These are phyloP conservation scores for Jackrogersella multiformis DNA, from an alignment of 495 filamentous ascomycete species.

Conservation along the genomic window DNA sequence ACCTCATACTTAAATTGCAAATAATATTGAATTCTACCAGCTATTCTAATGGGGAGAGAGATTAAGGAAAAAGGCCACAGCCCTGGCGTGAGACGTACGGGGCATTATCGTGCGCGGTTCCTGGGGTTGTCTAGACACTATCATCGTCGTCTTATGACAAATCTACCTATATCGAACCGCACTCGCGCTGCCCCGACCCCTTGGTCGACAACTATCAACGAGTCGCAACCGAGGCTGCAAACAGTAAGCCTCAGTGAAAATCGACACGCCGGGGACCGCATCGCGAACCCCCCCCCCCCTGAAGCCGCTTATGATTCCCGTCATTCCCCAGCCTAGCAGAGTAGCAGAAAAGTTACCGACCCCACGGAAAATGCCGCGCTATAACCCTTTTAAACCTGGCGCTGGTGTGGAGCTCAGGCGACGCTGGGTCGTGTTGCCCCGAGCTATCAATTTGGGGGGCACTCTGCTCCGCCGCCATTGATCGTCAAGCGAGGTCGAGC, in stretches of 20 bases:
- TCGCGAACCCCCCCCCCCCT: constrained; percentile 39
- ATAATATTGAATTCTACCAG: neutral
- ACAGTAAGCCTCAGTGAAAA: constrained; percentile 36
- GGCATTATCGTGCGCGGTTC: constrained; percentile 9
- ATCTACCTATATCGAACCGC: constrained; percentile 22
- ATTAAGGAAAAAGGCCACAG: constrained; percentile 13
- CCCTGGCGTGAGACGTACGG: constrained; percentile 11
- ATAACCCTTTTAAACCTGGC: constrained; percentile 18
- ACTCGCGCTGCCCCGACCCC: constrained; percentile 9
- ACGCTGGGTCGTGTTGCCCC: constrained; percentile 31
- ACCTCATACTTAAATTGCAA: constrained; percentile 12
- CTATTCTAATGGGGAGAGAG: neutral
- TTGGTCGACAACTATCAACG: constrained; percentile 31
- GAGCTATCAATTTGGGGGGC: constrained; percentile 25
- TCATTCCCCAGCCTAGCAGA: constrained; percentile 24
- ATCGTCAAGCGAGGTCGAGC: constrained; percentile 15
- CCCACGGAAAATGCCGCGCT: constrained; percentile 34
- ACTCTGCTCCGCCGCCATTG: constrained; percentile 28
- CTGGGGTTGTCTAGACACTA: constrained; percentile 11
- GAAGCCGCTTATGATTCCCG: constrained; percentile 33
- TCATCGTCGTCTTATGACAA: constrained; percentile 24
- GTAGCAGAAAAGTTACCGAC: neutral
- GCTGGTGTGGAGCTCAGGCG: constrained; percentile 20
- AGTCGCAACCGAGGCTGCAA: constrained; percentile 35
- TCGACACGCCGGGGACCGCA: constrained; percentile 25